phyloP scores from a whole-genome alignment of 305 asterid species.

The Fraxinus greggii region DNA sequence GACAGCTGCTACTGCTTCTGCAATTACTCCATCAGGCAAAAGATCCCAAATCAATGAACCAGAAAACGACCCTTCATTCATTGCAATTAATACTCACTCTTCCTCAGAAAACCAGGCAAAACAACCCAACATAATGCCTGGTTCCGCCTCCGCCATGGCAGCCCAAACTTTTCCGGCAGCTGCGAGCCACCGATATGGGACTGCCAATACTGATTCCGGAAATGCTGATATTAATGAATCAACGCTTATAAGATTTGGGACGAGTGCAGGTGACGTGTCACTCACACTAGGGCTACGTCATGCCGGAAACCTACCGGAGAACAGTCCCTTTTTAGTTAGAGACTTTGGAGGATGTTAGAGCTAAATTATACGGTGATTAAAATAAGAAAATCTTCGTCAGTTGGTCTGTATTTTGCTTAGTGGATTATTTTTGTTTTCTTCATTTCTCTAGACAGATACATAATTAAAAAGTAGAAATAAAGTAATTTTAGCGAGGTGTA shows the following conservation, averaged over 20 bases:
- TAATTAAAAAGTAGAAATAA: constrained; percentile 12
- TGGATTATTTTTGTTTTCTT: constrained; percentile 6
- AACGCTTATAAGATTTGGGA: constrained; percentile 70
- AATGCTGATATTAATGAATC: constrained; percentile 39
- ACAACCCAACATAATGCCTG: constrained; percentile 24
- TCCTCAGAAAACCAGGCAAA: constrained; percentile 53
- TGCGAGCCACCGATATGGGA: constrained; percentile 4
- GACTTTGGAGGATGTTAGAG: constrained; percentile 53
- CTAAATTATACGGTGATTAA: constrained; percentile 21
- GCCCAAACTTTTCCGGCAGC: constrained; percentile 22
- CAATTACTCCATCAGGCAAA: constrained; percentile 32
- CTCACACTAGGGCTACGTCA: constrained; percentile 94
- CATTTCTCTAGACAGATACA: constrained; percentile 25
- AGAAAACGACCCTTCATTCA: constrained; percentile 61
- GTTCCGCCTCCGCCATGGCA: constrained; percentile 27
- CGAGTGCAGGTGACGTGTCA: constrained; percentile 81
- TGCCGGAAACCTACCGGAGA: constrained; percentile 88
- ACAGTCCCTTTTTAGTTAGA: constrained; percentile 64
- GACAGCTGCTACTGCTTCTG: constrained; percentile 21
- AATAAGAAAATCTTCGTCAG: constrained; percentile 21
- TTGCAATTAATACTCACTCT: constrained; percentile 47
- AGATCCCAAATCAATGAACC: constrained; percentile 48
- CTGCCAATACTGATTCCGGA: background rate
- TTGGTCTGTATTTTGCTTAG: constrained; percentile 19
- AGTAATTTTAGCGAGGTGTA: constrained; percentile 34